A percentile compares a stretch with the other conserved stretches of the same genome.
phyloP scores from a whole-genome alignment of 805 yeast genomes.

The Candida qinlingensis region DNA sequence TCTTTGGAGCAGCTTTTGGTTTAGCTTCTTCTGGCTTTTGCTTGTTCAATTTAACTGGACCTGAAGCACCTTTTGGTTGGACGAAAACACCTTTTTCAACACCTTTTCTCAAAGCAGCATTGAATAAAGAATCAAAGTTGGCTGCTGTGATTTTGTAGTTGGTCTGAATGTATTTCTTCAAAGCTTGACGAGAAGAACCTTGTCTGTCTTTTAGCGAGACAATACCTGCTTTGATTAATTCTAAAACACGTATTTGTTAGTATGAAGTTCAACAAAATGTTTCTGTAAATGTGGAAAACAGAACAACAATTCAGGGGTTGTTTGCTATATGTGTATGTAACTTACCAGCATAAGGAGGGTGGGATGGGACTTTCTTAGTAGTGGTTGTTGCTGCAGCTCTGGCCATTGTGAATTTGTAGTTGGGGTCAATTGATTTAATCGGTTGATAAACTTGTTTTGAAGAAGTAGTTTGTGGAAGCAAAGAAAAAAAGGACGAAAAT shows the following conservation, averaged over 20 bases:
- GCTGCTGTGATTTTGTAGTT: conserved; percentile 52
- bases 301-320: background rate
- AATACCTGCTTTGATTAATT: conserved; percentile 50
- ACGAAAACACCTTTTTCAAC: conserved; percentile 69
- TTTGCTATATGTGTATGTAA: too few relatives aligned
- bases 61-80: conserved; percentile 89
- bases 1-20: conserved; percentile 23
- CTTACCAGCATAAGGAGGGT: conserved; percentile 26
- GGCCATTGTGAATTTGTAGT: conserved; percentile 15
- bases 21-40: conserved; percentile 23
- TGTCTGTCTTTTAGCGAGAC: conserved; percentile 69
- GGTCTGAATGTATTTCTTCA: conserved; percentile 75
- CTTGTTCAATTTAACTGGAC: conserved; percentile 63
- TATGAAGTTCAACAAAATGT: background rate
- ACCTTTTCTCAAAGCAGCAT: conserved; percentile 73
- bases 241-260: conserved; percentile 12
- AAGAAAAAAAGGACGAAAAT: background rate
- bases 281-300: background rate
- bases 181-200: conserved; percentile 81
- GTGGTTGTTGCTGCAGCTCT: conserved; percentile 14
- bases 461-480: background rate
- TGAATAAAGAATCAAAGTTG: conserved; percentile 72
- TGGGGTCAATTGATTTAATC: background rate
- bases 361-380: conserved; percentile 22
- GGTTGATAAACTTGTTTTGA: background rate